Evolutionary conservation across 805 yeast species (phyloP), one percentile per base, ranked within the genome.

Genomic region (Wickerhamomyces silvicola): DNA sequence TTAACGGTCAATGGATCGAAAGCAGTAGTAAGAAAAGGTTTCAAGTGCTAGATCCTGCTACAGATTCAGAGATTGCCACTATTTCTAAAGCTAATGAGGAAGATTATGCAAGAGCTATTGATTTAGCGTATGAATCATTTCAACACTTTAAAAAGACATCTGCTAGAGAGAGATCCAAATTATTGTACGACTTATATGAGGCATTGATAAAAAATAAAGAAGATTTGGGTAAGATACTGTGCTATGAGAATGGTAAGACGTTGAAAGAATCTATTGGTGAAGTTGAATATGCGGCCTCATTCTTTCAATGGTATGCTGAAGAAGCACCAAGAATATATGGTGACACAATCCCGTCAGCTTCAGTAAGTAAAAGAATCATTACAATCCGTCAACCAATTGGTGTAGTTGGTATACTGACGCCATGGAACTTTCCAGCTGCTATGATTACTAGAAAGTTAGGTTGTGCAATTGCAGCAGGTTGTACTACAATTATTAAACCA

Each of bases 361-460:
- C 70, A 2, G 43, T 59, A 17, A 64, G 59, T 46, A 48, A 54
- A 28, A 65, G 78, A 38, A 75, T 81, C 38, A 44, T 78, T 33
- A 64, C 85, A 5, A 43, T 75, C 38, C 71, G 75, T 45, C 86
- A 81, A 52, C 90, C 94, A n/a, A 63, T 82, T 30, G 94, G 94
- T 7, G 87, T 80, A 1, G 80, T 82, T 45, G 88, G 87, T 8
- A 72, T 82, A 33, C 54, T 82, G 46, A 79, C 90, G 4, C 92
- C 92, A 4, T 82, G 92, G 92, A 82, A 83, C 56, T 83, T 82
- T 57, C 94, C 94, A 4, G 59, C 75, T 15, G 84, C 88, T 4
- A 81, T 80, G 88, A 77, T 79, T 39, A 69, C 86, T 6, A 62
- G 87, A 42, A 81, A 81, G 50, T 58, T 77, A 31, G 88, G 81